phyloP scores from a whole-genome alignment of 257 asterid species.

The Handroanthus guayacan region DNA sequence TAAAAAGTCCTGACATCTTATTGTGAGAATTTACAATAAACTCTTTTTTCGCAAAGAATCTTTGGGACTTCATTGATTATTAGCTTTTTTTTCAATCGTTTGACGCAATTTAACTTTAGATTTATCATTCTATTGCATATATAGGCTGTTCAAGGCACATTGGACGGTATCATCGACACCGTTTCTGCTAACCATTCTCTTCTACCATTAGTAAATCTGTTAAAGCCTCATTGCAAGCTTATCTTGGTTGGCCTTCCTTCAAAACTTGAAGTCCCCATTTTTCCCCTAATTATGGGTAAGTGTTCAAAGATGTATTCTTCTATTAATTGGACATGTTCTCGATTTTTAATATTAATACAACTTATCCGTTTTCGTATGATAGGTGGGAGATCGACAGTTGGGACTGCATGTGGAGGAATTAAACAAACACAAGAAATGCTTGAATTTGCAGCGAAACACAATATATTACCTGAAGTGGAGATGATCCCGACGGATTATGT shows the following conservation, averaged over 20 bases:
- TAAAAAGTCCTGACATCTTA: too few species aligned
- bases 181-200: slow-evolving; percentile 48
- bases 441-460: slow-evolving; percentile 50
- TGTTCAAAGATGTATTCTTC: neutral
- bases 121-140: neutral
- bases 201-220: slow-evolving; percentile 43
- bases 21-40: too few species aligned
- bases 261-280: slow-evolving; percentile 47
- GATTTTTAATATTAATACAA: too few species aligned
- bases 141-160: slow-evolving; percentile 44
- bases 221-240: slow-evolving; percentile 53
- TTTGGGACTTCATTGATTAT: too few species aligned
- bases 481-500: slow-evolving; percentile 46
- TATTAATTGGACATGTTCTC: neutral
- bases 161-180: slow-evolving; percentile 58
- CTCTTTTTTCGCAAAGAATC: too few species aligned
- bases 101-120: neutral
- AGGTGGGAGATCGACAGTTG: slow-evolving; percentile 46
- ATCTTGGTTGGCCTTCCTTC: slow-evolving; percentile 48
- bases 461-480: slow-evolving; percentile 36
- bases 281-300: slow-evolving; percentile 44
- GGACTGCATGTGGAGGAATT: slow-evolving; percentile 44
- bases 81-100: too few species aligned
- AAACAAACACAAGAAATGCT: slow-evolving; percentile 51
- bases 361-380: neutral